Percentiles rank a stretch among this genome's conserved stretches.
These are phyloP conservation scores for Fulvia fulva DNA, from an alignment of 2,329 filamentous ascomycete species.

Conservation along the genomic window DNA sequence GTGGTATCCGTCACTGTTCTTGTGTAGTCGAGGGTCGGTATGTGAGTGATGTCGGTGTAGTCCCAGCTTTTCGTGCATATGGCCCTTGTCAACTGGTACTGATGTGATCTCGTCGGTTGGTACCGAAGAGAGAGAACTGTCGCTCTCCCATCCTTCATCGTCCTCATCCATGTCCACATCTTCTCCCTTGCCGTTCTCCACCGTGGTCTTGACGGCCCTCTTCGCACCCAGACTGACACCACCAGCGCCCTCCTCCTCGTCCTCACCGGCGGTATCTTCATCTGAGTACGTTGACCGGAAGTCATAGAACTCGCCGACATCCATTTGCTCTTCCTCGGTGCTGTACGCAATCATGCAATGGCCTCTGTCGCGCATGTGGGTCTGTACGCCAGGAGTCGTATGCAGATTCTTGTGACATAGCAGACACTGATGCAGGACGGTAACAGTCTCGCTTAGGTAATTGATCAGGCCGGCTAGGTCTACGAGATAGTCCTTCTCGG, in stretches of 20 bases:
- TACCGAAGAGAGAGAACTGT: constrained; percentile 76
- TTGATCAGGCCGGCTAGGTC: constrained; percentile 76
- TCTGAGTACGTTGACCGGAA: constrained; percentile 95
- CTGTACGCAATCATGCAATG: constrained; percentile 96
- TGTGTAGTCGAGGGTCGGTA: constrained; percentile 65
- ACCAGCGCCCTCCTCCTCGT: constrained; percentile 39
- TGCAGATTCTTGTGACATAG: constrained; percentile 81
- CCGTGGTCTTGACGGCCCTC: constrained; percentile 47
- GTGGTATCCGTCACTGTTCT: constrained; percentile 72
- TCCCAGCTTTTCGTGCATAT: constrained; percentile 68
- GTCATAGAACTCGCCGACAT: constrained; percentile 95
- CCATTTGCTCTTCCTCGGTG: constrained; percentile 82
- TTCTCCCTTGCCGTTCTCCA: constrained; percentile 48
- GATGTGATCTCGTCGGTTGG: constrained; percentile 80
- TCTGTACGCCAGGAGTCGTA: constrained; percentile 76
- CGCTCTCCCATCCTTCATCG: constrained; percentile 92
- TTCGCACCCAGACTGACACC: constrained; percentile 68
- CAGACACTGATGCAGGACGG: constrained; percentile 76
- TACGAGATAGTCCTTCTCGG: constrained; percentile 78
- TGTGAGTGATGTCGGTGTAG: constrained; percentile 73
- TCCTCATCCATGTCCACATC: constrained; percentile 54
- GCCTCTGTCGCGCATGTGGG: constrained; percentile 94
- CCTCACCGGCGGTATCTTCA: constrained; percentile 58
- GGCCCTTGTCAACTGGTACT: constrained; percentile 69
- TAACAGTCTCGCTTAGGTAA: constrained; percentile 75